Evolutionary conservation across 163 green algal species (phyloP), one percentile per base, ranked within the genome.

Genomic region (Volvox carteri): DNA sequence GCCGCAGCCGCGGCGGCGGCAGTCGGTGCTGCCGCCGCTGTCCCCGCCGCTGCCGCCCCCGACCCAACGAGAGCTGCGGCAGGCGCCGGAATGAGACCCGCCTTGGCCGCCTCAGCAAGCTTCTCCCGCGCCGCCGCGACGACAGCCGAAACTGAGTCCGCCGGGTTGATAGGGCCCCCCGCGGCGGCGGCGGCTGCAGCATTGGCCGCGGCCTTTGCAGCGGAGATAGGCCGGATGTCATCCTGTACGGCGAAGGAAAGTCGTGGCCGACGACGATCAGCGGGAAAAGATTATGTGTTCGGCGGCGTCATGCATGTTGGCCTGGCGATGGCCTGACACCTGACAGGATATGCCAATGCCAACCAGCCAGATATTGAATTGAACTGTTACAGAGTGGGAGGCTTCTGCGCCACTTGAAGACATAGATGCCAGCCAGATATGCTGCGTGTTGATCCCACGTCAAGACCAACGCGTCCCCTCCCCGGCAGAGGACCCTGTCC

Each of bases 221-320:
- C 35, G 19, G 62, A 70, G 28, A 78, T 87, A 0, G 72, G 84
- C 14, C 90, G 70, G 78, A 94, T 94, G 72, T 92, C 86, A 41
- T 92, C 89, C 44, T 94, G 85, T 1, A 0, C n/a, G 62, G 62
- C 28, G 28, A 42, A 35, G 3, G 30, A 4, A 75, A 46, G 65
- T 75, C 56, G 56, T 19, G 56, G n/a, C n/a, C n/a, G n/a, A n/a
- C n/a, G n/a, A n/a, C n/a, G n/a, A n/a, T n/a, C n/a, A n/a, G n/a
- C n/a, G n/a, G n/a, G n/a, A n/a, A n/a, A n/a, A n/a, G n/a, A n/a
- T n/a, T n/a, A n/a, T n/a, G n/a, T n/a, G n/a, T n/a, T n/a, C n/a
- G n/a, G n/a, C n/a, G n/a, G n/a, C n/a, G n/a, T n/a, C n/a, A n/a
- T n/a, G n/a, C n/a, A n/a, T n/a, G n/a, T n/a, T n/a, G n/a, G n/a